phyloP scores from a whole-genome alignment of 495 filamentous ascomycete genomes.

The Penicillium herquei region DNA sequence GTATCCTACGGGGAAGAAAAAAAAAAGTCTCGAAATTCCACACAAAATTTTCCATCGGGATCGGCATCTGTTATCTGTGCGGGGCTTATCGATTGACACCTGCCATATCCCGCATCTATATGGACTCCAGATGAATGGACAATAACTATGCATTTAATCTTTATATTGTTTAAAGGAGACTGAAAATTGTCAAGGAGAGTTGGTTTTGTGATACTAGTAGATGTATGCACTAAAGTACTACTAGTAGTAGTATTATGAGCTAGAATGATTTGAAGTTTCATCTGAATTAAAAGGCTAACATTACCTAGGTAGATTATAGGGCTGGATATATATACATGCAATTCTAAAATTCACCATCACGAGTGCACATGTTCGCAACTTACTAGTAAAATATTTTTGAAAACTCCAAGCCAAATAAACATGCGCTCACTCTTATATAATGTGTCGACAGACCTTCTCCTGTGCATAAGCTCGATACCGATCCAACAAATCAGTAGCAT shows the following conservation, averaged over 20 bases:
- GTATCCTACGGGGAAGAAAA: not conserved
- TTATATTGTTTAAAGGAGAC: too few relatives aligned
- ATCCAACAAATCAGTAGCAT: slow-evolving; percentile 50
- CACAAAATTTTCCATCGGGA: slow-evolving; percentile 14
- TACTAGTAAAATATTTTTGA: not conserved
- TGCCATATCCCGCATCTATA: not conserved
- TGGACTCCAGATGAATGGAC: too few relatives aligned
- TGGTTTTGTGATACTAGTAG: too few relatives aligned
- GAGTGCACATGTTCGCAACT: not conserved
- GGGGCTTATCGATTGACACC: slow-evolving; percentile 19
- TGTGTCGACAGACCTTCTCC: slow-evolving; percentile 39
- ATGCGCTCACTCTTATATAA: not conserved
- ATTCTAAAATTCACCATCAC: too few relatives aligned
- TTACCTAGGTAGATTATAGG: too few relatives aligned
- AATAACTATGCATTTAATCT: too few relatives aligned
- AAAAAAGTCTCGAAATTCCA: slow-evolving; percentile 3
- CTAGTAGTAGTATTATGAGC: too few relatives aligned
- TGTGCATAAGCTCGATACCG: slow-evolving; percentile 52
- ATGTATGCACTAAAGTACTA: too few relatives aligned
- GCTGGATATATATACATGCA: too few relatives aligned
- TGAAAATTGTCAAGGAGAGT: too few relatives aligned
- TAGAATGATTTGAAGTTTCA: too few relatives aligned
- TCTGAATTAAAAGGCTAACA: too few relatives aligned
- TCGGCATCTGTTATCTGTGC: slow-evolving; percentile 16
- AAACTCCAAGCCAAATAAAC: not conserved